Evolutionary conservation across 192 early-diverging fungal species (phyloP).

Genomic region (Gonapodya sp.): DNA sequence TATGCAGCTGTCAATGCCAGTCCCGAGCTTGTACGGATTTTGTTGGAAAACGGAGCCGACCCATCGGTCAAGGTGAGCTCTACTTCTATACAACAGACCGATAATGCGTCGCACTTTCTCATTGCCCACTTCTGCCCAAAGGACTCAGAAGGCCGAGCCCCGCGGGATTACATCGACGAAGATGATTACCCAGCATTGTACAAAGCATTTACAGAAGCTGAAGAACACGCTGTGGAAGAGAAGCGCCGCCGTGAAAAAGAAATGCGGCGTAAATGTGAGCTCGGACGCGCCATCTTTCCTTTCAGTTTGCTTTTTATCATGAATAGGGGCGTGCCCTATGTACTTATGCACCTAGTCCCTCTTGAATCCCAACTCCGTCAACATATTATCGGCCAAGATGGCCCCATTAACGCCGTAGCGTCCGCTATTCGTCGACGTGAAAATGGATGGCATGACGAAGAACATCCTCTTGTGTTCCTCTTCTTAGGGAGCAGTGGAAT

Average conservation of each 20-base stretch:
- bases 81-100: no score
- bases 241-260: conserved; percentile 7
- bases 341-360: no score
- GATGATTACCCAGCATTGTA: neutral
- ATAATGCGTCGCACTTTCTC: no score
- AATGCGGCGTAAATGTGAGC: neutral
- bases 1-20: neutral
- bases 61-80: neutral
- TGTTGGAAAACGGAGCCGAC: conserved; percentile 1
- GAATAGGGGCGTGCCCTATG: no score
- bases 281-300: neutral
- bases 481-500: conserved; percentile 34
- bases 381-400: conserved; percentile 30
- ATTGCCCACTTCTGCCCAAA: no score
- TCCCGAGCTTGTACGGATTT: neutral
- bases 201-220: neutral
- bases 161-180: conserved; percentile 6
- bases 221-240: neutral
- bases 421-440: conserved; percentile 33
- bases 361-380: conserved; percentile 26
- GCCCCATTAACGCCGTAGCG: conserved; percentile 31
- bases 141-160: neutral
- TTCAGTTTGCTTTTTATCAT: neutral
- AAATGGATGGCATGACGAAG: conserved; percentile 39
- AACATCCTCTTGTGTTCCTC: conserved; percentile 33